Percentiles rank a stretch among this genome's conserved stretches.
Evolutionary conservation across 495 filamentous ascomycete species (phyloP).

Genomic region (Choiromyces venosus): DNA sequence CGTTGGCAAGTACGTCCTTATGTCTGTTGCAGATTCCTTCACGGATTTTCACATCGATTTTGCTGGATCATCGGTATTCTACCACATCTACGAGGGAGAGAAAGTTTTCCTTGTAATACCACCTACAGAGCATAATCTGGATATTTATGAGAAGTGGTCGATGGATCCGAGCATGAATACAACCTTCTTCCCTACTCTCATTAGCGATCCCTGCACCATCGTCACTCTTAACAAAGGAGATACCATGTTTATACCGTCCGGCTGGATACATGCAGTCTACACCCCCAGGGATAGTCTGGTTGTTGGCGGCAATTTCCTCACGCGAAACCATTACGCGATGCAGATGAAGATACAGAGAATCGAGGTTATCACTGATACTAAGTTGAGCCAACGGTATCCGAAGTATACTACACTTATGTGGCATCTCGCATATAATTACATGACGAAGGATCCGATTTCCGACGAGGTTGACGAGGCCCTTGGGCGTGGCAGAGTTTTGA

Average conservation of each 20-base stretch:
- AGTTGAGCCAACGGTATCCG: constrained; percentile 65
- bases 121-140: constrained; percentile 66
- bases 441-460: constrained; percentile 63
- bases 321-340: constrained; percentile 63
- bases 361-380: constrained; percentile 67
- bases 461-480: constrained; percentile 54
- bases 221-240: constrained; percentile 68
- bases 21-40: constrained; percentile 74
- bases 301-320: constrained; percentile 72
- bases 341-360: constrained; percentile 66
- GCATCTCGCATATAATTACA: constrained; percentile 62
- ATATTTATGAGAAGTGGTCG: constrained; percentile 75
- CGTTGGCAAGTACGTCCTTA: constrained; percentile 48
- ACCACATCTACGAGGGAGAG: constrained; percentile 68
- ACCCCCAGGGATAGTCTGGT: constrained; percentile 70
- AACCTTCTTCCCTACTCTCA: constrained; percentile 44
- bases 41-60: constrained; percentile 81
- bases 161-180: constrained; percentile 66
- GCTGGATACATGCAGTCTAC: constrained; percentile 79
- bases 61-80: constrained; percentile 72
- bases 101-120: constrained; percentile 77
- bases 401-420: constrained; percentile 72
- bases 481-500: constrained; percentile 52
- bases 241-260: constrained; percentile 73
- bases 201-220: constrained; percentile 65